These are phyloP conservation scores for Picea abies DNA, from an alignment of 83 land plant species.

Conservation along the genomic window DNA sequence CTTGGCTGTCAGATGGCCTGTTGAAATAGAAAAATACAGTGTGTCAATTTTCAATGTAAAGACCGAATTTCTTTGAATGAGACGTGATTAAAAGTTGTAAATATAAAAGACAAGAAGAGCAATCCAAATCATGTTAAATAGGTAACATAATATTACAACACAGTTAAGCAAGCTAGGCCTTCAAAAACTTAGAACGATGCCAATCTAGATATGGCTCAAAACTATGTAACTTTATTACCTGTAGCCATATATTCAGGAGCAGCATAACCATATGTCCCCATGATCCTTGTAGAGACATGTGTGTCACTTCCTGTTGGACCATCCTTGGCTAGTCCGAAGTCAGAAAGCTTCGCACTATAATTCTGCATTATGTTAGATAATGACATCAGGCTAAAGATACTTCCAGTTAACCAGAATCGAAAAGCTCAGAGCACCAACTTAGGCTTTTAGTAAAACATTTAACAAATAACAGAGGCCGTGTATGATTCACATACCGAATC, in stretches of 20 bases:
- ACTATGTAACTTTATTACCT: neutral
- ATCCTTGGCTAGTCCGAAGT: conserved; percentile 20
- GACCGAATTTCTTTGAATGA: neutral
- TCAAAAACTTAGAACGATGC: neutral
- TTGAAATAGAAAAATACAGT: neutral
- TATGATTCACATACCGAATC: conserved; percentile 7
- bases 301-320: conserved; percentile 9
- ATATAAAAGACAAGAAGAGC: neutral
- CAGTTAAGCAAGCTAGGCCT: no score
- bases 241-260: conserved; percentile 22
- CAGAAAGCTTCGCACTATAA: conserved; percentile 18
- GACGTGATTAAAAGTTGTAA: neutral
- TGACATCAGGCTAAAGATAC: no score
- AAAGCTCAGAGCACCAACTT: no score
- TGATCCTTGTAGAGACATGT: conserved; percentile 18
- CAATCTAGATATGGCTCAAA: neutral
- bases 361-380: conserved; percentile 24
- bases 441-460: no score
- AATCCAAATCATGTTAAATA: neutral
- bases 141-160: neutral
- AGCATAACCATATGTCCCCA: conserved; percentile 22
- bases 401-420: no score
- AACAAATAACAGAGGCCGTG: neutral
- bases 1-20: conserved; percentile 63
- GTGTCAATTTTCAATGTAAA: neutral